Percentiles rank a stretch among this genome's conserved stretches.
Evolutionary conservation across 441 rosid species (phyloP).

Genomic region (Biscutella laevigata): DNA sequence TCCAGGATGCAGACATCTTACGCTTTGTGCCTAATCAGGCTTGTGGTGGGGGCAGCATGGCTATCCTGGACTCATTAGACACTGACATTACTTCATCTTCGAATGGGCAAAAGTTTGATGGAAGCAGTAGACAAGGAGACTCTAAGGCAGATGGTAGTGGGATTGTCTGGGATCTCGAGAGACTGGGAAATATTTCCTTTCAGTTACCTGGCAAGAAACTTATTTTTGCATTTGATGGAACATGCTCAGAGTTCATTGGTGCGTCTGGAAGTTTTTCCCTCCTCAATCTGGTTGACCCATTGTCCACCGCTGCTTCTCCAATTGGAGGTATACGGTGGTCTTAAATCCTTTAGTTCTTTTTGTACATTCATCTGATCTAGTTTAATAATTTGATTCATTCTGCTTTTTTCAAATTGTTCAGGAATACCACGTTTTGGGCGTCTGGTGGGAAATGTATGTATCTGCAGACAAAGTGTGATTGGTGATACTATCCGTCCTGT

Average conservation of each 20-base stretch:
- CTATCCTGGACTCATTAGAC: constrained; percentile 90
- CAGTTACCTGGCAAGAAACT: constrained; percentile 99
- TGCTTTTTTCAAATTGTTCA: constrained; percentile 26
- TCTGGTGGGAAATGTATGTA: constrained; percentile 71
- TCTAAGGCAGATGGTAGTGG: constrained; percentile 95
- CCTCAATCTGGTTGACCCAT: constrained; percentile 97
- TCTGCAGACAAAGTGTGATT: constrained; percentile 84
- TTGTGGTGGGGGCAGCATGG: constrained; percentile 99
- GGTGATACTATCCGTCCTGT: constrained; percentile 90
- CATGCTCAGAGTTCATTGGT: constrained; percentile 79
- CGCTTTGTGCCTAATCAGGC: constrained; percentile 99
- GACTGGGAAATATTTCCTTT: constrained; percentile 70
- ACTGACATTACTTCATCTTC: constrained; percentile 61
- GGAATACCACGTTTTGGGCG: constrained; percentile 99
- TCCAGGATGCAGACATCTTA: constrained; percentile 90
- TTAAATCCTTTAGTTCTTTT: neutral
- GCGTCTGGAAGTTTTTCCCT: constrained; percentile 74
- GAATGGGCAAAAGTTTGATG: constrained; percentile 60
- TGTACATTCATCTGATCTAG: constrained; percentile 1
- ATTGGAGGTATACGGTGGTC: constrained; percentile 68
- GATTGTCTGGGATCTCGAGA: constrained; percentile 98
- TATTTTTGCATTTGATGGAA: constrained; percentile 97
- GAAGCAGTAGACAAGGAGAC: constrained; percentile 64
- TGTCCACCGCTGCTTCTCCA: constrained; percentile 99
- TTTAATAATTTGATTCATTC: constrained; percentile 11